Evolutionary conservation across 2,329 filamentous ascomycete genomes (phyloP), one percentile per base, ranked within the genome.

Genomic region (Penicillium brevicompactum): DNA sequence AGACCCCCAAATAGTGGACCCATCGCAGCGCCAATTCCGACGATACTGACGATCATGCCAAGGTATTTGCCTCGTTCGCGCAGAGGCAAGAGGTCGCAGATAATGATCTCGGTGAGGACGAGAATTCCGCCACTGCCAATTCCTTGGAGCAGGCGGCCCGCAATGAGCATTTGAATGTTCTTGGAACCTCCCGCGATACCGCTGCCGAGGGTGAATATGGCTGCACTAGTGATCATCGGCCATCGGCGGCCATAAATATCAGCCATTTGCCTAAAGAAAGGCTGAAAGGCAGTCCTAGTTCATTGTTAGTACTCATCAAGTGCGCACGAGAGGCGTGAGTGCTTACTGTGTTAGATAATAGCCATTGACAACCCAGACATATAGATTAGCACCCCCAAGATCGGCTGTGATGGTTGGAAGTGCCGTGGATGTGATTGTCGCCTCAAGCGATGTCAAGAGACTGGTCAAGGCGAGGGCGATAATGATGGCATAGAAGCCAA

Each of bases 331-430:
- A 27, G 24, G 24, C 7, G 4, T 5, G 24, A 27, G 24, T 27
- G 4, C 24, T 27, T 27, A 27, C 24, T 27, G 24, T n/a, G 34
- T 48, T 2, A 48, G 21, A 18, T 34, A 48, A 27, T 48, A 53
- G 3, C 32, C 34, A 31, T 53, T 53, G 24, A 43, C n/a, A 8
- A 30, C 24, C 51, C 51, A 53, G 37, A 53, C 18, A 16, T 53
- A 53, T 11, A 42, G 14, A 5, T 9, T 16, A 4, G n/a, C 51
- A 2, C 9, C 5, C 4, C 24, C 14, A 11, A 53, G 21, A 8
- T 47, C 51, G 7, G 22, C 37, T 14, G 38, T 7, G n/a, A 53
- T 53, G 9, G 44, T 41, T 3, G 44, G 51, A 9, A 53, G n/a
- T 10, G 27, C 51, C 6, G 51, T 53, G 3, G 51, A n/a, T 6